phyloP scores from a whole-genome alignment of 2,329 filamentous ascomycete genomes.

The Sarocladium oryzae region DNA sequence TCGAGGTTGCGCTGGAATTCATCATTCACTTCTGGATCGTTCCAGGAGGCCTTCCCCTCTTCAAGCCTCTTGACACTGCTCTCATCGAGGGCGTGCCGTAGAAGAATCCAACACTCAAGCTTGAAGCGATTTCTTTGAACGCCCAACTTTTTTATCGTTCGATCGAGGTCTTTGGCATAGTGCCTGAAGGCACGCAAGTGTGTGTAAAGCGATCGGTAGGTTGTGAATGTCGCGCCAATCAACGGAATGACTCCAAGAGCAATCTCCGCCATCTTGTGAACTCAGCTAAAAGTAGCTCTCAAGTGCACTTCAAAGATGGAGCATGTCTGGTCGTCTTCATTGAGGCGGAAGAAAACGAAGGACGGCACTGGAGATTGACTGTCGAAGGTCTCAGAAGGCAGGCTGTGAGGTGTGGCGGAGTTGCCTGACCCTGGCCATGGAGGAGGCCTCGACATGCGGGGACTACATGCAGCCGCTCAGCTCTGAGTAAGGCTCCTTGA shows the following conservation, averaged over 20 bases:
- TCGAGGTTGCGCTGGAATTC: not conserved
- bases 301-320: too few species aligned
- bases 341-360: not conserved
- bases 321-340: too few species aligned
- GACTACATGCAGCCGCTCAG: not conserved
- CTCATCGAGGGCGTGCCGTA: not conserved
- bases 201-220: not conserved
- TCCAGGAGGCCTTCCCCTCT: not conserved
- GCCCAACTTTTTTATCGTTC: not conserved
- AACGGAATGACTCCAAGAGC: not conserved
- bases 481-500: too few species aligned
- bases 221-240: not conserved
- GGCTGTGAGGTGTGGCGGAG: not conserved
- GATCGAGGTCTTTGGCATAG: slow-evolving; percentile 5
- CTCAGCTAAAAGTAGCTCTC: too few species aligned
- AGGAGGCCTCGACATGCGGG: slow-evolving; percentile 3
- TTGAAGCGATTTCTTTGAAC: not conserved
- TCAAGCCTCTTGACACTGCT: not conserved
- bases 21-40: not conserved
- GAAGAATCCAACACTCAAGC: slow-evolving; percentile 1
- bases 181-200: not conserved
- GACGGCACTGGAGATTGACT: too few species aligned
- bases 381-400: too few species aligned
- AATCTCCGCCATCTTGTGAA: not conserved
- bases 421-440: not conserved